phyloP scores from a whole-genome alignment of 768 basidiomycete species.

The Lyophyllum decastes region DNA sequence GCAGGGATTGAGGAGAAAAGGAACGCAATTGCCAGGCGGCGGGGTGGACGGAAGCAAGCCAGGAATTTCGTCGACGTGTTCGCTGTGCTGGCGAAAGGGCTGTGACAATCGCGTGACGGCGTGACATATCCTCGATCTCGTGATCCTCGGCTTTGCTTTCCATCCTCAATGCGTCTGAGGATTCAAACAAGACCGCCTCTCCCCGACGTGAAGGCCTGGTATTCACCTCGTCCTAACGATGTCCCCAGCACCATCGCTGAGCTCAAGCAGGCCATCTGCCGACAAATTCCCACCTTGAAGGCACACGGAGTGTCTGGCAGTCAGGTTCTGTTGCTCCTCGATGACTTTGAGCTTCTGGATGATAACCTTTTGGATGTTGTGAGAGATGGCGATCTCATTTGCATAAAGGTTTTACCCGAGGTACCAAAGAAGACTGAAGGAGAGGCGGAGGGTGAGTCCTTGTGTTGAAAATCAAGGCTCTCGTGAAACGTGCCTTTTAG shows the following conservation, averaged over 20 bases:
- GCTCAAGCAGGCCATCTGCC: slow-evolving; percentile 40
- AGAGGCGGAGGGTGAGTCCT: slow-evolving; percentile 9
- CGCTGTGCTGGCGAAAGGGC: slow-evolving; percentile 16
- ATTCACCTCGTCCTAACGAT: slow-evolving; percentile 34
- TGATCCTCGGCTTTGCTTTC: slow-evolving; percentile 2
- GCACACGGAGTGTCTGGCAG: slow-evolving; percentile 18
- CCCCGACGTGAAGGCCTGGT: slow-evolving; percentile 54
- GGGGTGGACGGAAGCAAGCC: neutral
- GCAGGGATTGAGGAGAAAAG: neutral
- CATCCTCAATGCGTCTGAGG: slow-evolving; percentile 48
- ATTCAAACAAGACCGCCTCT: slow-evolving; percentile 50
- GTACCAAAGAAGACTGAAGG: slow-evolving; percentile 5
- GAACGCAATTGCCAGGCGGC: neutral
- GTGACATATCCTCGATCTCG: slow-evolving; percentile 8
- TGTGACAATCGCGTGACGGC: slow-evolving; percentile 18
- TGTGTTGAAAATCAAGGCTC: neutral
- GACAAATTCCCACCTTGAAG: slow-evolving; percentile 31
- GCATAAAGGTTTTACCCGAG: slow-evolving; percentile 24
- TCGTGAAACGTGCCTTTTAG: neutral
- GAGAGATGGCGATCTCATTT: slow-evolving; percentile 51
- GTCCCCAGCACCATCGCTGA: slow-evolving; percentile 28
- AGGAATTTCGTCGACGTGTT: slow-evolving; percentile 21
- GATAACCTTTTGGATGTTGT: slow-evolving; percentile 37
- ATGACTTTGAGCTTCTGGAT: slow-evolving; percentile 51
- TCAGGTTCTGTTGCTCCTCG: slow-evolving; percentile 37